A percentile compares a stretch with the other conserved stretches of the same genome.
Conservation (phyloP, 2,329 filamentous ascomycete species). For the Beauveria sp. region DNA sequence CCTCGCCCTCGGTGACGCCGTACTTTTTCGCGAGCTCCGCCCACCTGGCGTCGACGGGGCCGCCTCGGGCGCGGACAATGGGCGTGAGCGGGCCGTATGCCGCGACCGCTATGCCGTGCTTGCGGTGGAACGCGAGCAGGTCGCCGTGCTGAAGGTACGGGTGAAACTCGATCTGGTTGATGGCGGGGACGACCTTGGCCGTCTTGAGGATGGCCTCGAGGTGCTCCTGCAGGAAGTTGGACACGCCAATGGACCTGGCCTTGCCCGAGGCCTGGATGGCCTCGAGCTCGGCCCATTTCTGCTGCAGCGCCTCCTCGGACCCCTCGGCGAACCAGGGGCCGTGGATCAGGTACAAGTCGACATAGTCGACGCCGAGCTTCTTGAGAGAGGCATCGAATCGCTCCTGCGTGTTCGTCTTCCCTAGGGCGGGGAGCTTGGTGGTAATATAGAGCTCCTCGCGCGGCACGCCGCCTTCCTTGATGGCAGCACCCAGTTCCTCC, state of each 20-base stretch:
- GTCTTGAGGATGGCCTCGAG: constrained; percentile 50
- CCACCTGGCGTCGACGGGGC: constrained; percentile 46
- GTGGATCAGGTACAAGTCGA: constrained; percentile 64
- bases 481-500: constrained; percentile 62
- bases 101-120: constrained; percentile 48
- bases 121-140: constrained; percentile 48
- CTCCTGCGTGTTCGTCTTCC: constrained; percentile 34
- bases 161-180: constrained; percentile 79
- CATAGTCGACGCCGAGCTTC: constrained; percentile 61
- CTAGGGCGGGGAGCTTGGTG: constrained; percentile 44
- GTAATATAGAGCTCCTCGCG: constrained; percentile 63
- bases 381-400: constrained; percentile 53
- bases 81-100: constrained; percentile 51
- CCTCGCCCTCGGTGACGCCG: constrained; percentile 44
- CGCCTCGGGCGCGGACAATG: constrained; percentile 37
- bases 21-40: constrained; percentile 48
- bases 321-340: constrained; percentile 44
- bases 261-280: constrained; percentile 59
- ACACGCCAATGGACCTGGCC: constrained; percentile 66
- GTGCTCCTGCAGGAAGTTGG: constrained; percentile 58
- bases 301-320: constrained; percentile 45
- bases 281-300: constrained; percentile 52
- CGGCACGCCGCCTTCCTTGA: constrained; percentile 57
- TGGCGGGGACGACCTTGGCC: constrained; percentile 54
- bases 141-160: constrained; percentile 62